A percentile compares a stretch with the other conserved stretches of the same genome.
phyloP scores from a whole-genome alignment of 208 protist genomes.

The Acanthamoeba lenticulata region DNA sequence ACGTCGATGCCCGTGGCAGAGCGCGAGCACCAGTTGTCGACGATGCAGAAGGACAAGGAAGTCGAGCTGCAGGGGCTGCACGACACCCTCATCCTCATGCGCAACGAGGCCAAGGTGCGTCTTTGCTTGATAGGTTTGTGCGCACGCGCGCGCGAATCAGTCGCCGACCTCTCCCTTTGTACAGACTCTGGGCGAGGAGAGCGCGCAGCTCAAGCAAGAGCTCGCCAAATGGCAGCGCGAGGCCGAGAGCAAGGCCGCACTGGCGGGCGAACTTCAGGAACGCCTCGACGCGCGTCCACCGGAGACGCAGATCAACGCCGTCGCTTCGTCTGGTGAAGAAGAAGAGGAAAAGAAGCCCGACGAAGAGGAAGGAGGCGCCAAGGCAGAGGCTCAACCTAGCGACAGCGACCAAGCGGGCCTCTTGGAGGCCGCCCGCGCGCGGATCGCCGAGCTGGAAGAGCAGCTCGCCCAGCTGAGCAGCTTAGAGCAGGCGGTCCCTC shows the following conservation, averaged over 20 bases:
- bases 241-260: neutral
- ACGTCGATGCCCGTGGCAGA: neutral
- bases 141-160: neutral
- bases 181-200: neutral
- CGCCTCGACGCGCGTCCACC: neutral
- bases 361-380: neutral
- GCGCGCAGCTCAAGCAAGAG: neutral
- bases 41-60: constrained; percentile 29
- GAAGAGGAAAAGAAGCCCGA: neutral
- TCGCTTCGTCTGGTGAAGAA: neutral
- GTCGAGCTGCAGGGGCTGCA: neutral
- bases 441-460: constrained; percentile 16
- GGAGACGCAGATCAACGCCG: neutral
- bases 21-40: neutral
- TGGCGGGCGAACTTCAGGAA: neutral
- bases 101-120: neutral
- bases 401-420: neutral
- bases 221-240: neutral
- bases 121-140: neutral
- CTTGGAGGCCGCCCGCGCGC: neutral
- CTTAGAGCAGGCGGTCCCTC: neutral
- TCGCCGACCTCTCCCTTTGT: neutral
- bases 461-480: neutral
- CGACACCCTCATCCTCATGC: constrained; percentile 11
- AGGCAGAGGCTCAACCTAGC: neutral